These are phyloP conservation scores for Pseudoperonospora humuli DNA, from an alignment of 352 stramenopile genomes.

Conservation along the genomic window DNA sequence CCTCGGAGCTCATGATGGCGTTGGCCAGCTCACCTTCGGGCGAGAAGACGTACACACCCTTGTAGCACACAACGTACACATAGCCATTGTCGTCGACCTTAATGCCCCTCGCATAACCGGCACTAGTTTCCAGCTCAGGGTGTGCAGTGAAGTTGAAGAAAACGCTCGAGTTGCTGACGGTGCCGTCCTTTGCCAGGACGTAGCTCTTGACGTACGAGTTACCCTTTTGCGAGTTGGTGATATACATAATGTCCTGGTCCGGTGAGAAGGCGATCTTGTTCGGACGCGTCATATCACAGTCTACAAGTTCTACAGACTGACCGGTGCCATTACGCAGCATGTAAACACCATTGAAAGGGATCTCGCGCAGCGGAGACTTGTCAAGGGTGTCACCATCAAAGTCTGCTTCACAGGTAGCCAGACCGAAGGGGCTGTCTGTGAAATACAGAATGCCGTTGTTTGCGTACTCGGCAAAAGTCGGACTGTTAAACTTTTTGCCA, in stretches of 20 bases:
- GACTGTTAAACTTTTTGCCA: slow-evolving; percentile 75
- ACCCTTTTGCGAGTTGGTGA: slow-evolving; percentile 68
- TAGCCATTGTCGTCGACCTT: slow-evolving; percentile 68
- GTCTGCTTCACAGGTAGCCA: slow-evolving; percentile 48
- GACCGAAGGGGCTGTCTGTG: slow-evolving; percentile 67
- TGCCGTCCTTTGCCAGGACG: slow-evolving; percentile 44
- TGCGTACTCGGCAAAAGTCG: slow-evolving; percentile 58
- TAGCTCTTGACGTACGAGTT: slow-evolving; percentile 79
- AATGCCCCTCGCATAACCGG: slow-evolving; percentile 61
- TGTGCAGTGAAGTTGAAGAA: slow-evolving; percentile 78
- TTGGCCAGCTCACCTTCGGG: slow-evolving; percentile 43
- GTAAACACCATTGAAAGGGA: slow-evolving; percentile 78
- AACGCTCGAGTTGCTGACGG: slow-evolving; percentile 35
- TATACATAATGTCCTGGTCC: slow-evolving; percentile 64
- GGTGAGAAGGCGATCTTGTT: slow-evolving; percentile 81
- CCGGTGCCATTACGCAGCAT: slow-evolving; percentile 43
- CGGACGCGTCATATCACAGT: slow-evolving; percentile 70
- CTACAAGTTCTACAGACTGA: slow-evolving; percentile 46
- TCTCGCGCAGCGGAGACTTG: slow-evolving; percentile 58
- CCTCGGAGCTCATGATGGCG: slow-evolving; percentile 44
- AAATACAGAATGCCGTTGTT: slow-evolving; percentile 68
- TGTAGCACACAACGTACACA: slow-evolving; percentile 69
- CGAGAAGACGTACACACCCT: slow-evolving; percentile 69
- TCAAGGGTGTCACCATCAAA: slow-evolving; percentile 59
- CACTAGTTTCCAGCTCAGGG: slow-evolving; percentile 47